A percentile compares a stretch with the other conserved stretches of the same genome.
These are phyloP conservation scores for Tricholoma furcatifolium DNA, from an alignment of 768 basidiomycete species.

Conservation along the genomic window DNA sequence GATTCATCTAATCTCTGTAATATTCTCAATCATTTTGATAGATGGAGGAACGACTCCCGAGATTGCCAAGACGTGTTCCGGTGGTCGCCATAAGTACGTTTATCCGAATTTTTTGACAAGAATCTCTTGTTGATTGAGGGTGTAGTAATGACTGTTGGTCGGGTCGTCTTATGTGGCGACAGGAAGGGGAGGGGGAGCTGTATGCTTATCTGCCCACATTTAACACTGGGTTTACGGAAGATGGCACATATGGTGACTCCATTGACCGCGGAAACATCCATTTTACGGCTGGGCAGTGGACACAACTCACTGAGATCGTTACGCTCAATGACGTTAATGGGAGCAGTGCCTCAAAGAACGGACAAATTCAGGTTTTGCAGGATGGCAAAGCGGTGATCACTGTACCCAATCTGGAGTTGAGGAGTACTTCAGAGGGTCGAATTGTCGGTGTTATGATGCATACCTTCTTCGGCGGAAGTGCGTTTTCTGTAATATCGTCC, in stretches of 20 bases:
- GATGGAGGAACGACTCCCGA: constrained; percentile 52
- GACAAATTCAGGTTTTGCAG: constrained; percentile 51
- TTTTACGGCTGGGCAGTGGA: constrained; percentile 52
- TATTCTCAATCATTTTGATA: constrained; percentile 16
- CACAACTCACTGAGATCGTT: constrained; percentile 49
- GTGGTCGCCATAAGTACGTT: constrained; percentile 40
- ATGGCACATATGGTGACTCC: constrained; percentile 46
- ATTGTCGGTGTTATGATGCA: constrained; percentile 27
- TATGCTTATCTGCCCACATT: constrained; percentile 67
- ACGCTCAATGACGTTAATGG: constrained; percentile 58
- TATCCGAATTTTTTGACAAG: not conserved
- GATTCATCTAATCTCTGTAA: not conserved
- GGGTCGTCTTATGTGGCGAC: constrained; percentile 67
- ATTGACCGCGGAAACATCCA: constrained; percentile 50
- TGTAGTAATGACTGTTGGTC: constrained; percentile 57
- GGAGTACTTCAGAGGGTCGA: constrained; percentile 8
- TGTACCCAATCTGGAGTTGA: constrained; percentile 6
- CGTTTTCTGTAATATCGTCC: not conserved
- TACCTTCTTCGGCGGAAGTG: constrained; percentile 23
- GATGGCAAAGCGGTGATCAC: constrained; percentile 28
- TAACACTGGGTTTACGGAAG: constrained; percentile 33
- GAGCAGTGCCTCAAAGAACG: constrained; percentile 50
- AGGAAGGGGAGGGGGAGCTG: constrained; percentile 55
- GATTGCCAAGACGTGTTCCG: constrained; percentile 53
- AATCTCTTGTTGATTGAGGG: not conserved